phyloP scores from a whole-genome alignment of 1,284 basidiomycete species.

The Cutaneotrichosporon spelunceum region DNA sequence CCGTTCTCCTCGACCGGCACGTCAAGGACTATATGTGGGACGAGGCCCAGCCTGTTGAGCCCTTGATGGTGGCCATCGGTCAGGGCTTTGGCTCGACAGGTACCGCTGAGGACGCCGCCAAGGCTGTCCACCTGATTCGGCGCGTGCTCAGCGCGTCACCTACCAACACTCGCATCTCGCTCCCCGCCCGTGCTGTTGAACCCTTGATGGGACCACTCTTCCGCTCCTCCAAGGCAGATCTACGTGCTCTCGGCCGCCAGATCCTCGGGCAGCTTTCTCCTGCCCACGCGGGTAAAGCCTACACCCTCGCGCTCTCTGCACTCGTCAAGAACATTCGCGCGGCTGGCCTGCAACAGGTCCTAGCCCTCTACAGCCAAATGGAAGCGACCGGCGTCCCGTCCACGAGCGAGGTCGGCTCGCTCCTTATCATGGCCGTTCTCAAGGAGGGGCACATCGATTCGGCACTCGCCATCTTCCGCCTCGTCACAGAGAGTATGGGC shows the following conservation, averaged over 20 bases:
- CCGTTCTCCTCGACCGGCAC: conserved; percentile 42
- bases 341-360: conserved; percentile 23
- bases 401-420: conserved; percentile 19
- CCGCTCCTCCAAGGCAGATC: conserved; percentile 15
- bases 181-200: conserved; percentile 18
- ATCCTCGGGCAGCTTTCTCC: conserved; percentile 11
- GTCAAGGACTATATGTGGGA: conserved; percentile 40
- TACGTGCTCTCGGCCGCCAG: conserved; percentile 19
- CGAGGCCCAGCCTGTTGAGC: conserved; percentile 11
- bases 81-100: conserved; percentile 27
- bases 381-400: conserved; percentile 17
- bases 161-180: background rate
- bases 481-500: conserved; percentile 11
- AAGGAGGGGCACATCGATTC: conserved; percentile 25
- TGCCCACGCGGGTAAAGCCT: conserved; percentile 3
- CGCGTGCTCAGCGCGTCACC: conserved; percentile 21
- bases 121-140: conserved; percentile 30
- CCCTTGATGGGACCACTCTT: conserved; percentile 24
- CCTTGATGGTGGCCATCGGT: conserved; percentile 31
- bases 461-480: conserved; percentile 27
- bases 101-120: conserved; percentile 26
- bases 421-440: conserved; percentile 27
- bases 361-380: conserved; percentile 32
- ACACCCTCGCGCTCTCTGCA: conserved; percentile 25
- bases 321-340: conserved; percentile 15